Base-by-base conservation (phyloP, 129 eudicot species). In the Arctium minus region DNA sequence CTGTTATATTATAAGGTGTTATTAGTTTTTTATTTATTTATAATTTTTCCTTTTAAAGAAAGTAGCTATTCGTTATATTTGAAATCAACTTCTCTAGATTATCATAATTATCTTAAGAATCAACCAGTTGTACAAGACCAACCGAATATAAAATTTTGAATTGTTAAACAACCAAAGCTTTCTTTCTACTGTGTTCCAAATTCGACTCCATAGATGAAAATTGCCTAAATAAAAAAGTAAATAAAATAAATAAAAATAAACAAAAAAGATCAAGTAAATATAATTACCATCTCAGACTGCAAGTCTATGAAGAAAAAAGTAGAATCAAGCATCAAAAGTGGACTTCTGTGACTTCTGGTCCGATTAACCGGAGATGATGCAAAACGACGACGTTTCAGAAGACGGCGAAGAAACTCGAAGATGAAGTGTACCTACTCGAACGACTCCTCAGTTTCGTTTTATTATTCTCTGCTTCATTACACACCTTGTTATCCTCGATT, bases 391-490 rank as follows among this genome's bases (percentile, higher is more conserved):
- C 29, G 92, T 89, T n/a, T 86, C 82, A 5, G 90, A 86, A 30
- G 92, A 86, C 12, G 86, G 72, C 8, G 88, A 46, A 8, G 86
- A 70, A 60, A 81, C 80, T 77, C 38, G 87, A 86, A n/a, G 92
- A 83, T 70, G 98, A 75, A n/a, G 78, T 82, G 29, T 50, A 86
- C 84, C 89, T 79, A 50, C 82, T 82, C 4, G 93, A 85, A 3
- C 87, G 86, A 73, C 85, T 86, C 7, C 89, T 90, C 33, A 78
- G 68, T 30, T 86, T 82, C 50, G 83, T 79, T 86, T 88, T 94
- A 83, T 90, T 89, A 83, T 90, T 89, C 56, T 88, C 91, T 2
- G 22, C 85, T 38, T 36, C 87, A 29, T 87, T 86, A 74, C 86
- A 70, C 11, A 15, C 82, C 79, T 91, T 88, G 36, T 39, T 35